Evolutionary conservation across 345 rosid species (phyloP), one percentile per base, ranked within the genome.

Genomic region (Odontarrhena argentea): DNA sequence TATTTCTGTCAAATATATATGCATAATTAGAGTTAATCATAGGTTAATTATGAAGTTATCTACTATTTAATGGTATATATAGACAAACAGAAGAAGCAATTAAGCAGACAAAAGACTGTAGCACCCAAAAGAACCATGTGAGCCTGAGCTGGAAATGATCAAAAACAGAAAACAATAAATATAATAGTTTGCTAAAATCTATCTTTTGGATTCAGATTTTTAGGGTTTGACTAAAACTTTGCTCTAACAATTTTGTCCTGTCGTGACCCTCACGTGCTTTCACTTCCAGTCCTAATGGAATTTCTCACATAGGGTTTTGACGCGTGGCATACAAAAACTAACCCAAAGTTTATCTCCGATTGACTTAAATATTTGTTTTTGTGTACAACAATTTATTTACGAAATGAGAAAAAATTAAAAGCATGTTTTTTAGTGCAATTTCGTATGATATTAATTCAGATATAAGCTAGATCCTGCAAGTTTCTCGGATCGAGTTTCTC

Each of bases 111-210:
- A 76, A 70, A 12, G 3, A 48, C 73, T 63, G 64, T 40, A 38
- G 28, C 50, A 46, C 45, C 36, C 63, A 60, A 47, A 18, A 58
- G 25, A 38, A 60, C 79, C 85, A 81, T 81, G 85, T 81, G 84
- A 63, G 60, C 9, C 64, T 70, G 78, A 78, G 85, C 82, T 81
- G 85, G 71, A 71, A 9, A 34, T 68, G 77, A 22, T 55, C 59
- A 47, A 64, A 68, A 63, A 71, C 64, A 63, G 52, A 47, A 55
- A 48, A 71, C 43, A 46, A 55, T 46, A 5, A 49, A 7, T 7
- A 5, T 9, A 26, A 30, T 3, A 24, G 3, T 13, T 30, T 36
- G 63, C 22, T 71, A 38, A 63, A 63, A 56, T 71, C 54, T 64
- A 55, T 18, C 32, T 64, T 71, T 60, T 64, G 70, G 59, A 72